Base-by-base conservation (phyloP, 1,139 yeast species). In the Diutina ranongensis region DNA sequence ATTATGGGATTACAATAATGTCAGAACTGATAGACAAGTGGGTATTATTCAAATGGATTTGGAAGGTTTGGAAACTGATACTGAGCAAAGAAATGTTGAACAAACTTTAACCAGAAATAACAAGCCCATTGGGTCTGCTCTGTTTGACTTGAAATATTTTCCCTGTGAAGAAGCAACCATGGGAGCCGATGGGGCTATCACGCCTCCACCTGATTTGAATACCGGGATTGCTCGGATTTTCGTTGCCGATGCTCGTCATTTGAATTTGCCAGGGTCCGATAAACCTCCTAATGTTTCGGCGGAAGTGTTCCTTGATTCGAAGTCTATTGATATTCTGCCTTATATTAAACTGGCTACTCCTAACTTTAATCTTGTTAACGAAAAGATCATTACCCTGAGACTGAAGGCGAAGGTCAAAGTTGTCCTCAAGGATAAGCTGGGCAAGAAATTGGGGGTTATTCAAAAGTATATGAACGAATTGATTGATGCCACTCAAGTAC, bases 171-270 rank as follows among this genome's bases (percentile, higher is more conserved):
- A 83, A 60, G 82, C 94, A 33, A 73, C 76, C 47, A 74, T 72
- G 52, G 74, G 81, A 54, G 88, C 86, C 3, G 95, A 87, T 63
- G 97, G 97, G 47, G 83, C 94, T 9, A 69, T 74, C 45, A 82
- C 78, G 53, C 89, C 95, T 44, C 88, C 95, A 44, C 96, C 95
- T 46, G 96, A 88, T 54, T 77, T 87, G 61, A 88, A 87, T 63
- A 86, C 97, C 18, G 98, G 98, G 71, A 82, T 92, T 55, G 79
- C 83, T 25, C 75, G 81, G 56, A 61, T 83, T 49, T 71, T 67
- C 48, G 58, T 78, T 45, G 54, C 60, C n/a, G 77, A 71, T 50
- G 80, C 77, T 21, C 71, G 80, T 61, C 67, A 72, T 61, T 68
- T 62, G 67, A 63, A 51, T 62, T 65, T 59, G 57, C 54, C 58